Evolutionary conservation across 192 early-diverging fungal species (phyloP).

Genomic region (Neocallimastix lanati): DNA sequence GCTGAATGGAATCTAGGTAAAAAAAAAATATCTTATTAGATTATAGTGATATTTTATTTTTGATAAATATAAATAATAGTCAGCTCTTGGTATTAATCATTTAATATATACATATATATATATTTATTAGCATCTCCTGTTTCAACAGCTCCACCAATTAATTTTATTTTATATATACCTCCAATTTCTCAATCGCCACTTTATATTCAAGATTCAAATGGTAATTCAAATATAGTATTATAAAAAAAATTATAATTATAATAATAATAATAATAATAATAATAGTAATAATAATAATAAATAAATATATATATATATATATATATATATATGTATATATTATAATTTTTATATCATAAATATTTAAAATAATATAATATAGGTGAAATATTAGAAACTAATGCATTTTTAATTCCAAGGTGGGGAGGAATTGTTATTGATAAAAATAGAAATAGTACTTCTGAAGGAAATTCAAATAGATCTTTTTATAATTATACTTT

Average conservation of each 20-base stretch:
- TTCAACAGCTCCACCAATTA: constrained; percentile 58
- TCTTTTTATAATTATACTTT: constrained; percentile 11
- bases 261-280: too few species aligned
- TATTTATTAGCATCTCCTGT: constrained; percentile 81
- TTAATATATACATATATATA: too few species aligned
- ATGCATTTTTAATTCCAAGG: constrained; percentile 79
- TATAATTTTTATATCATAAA: too few species aligned
- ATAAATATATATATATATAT: too few species aligned
- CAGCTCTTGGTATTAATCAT: too few species aligned
- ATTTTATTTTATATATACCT: constrained; percentile 83
- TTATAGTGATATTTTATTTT: too few species aligned
- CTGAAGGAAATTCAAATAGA: not conserved
- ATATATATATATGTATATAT: too few species aligned
- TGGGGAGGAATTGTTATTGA: constrained; percentile 82
- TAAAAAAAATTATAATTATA: not conserved
- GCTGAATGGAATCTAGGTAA: constrained; percentile 89
- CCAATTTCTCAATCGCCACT: constrained; percentile 44
- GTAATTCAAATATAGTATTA: constrained; percentile 1
- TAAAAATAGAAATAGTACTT: constrained; percentile 22
- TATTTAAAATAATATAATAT: not conserved
- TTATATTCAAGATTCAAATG: constrained; percentile 35
- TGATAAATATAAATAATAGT: too few species aligned
- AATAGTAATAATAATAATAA: too few species aligned
- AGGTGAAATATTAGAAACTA: constrained; percentile 28
- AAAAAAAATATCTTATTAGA: too few species aligned